Evolutionary conservation across 805 yeast genomes (phyloP).

Genomic region (Myxozyma mucilagina): DNA sequence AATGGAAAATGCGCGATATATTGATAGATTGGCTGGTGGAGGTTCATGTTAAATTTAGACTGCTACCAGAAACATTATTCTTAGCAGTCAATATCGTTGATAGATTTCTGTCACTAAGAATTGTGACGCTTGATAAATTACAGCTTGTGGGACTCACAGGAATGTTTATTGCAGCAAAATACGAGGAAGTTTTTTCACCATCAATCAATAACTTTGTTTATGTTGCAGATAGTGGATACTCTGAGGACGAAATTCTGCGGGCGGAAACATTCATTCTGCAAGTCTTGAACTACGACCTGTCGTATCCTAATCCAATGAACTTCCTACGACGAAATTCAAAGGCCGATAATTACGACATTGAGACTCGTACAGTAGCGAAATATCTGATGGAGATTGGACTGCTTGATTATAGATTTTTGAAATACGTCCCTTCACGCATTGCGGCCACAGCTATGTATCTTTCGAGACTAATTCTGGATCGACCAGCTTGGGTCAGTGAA

Average conservation of each 20-base stretch:
- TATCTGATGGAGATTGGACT: constrained; percentile 86
- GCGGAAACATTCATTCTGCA: constrained; percentile 94
- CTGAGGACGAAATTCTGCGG: constrained; percentile 74
- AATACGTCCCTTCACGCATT: constrained; percentile 88
- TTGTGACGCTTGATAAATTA: constrained; percentile 75
- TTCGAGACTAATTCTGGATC: constrained; percentile 70
- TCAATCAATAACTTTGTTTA: constrained; percentile 87
- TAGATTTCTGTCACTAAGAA: constrained; percentile 75
- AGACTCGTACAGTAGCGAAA: constrained; percentile 90
- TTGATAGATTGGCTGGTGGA: constrained; percentile 95
- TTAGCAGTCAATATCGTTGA: constrained; percentile 88
- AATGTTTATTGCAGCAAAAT: constrained; percentile 89
- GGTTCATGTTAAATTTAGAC: constrained; percentile 84
- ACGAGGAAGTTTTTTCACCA: constrained; percentile 94
- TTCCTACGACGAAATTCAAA: constrained; percentile 89
- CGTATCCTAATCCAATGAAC: constrained; percentile 99
- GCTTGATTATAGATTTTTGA: constrained; percentile 85
- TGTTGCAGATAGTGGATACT: constrained; percentile 87
- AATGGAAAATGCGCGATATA: constrained; percentile 89
- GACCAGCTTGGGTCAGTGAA: constrained; percentile 43
- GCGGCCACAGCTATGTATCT: constrained; percentile 95
- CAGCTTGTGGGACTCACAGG: constrained; percentile 96
- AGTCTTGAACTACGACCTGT: constrained; percentile 87
- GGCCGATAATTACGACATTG: constrained; percentile 95
- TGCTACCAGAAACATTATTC: constrained; percentile 87